Evolutionary conservation across 139 green algal genomes (phyloP).

Genomic region (Chlamydomonas applanata): DNA sequence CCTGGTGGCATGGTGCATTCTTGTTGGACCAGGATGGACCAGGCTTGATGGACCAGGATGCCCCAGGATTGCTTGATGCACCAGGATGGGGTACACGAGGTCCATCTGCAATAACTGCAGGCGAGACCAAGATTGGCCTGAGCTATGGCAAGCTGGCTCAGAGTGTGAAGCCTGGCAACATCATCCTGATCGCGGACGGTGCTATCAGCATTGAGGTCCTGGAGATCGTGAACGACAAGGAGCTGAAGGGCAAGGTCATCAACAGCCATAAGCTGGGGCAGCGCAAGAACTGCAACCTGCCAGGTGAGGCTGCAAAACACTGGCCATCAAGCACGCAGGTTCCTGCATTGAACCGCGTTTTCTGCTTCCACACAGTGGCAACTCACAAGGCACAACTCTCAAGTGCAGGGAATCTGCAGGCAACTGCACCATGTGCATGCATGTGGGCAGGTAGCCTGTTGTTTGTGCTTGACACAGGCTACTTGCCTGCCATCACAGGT

Average conservation of each 20-base stretch:
- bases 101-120: neutral
- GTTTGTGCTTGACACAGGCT: no score
- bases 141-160: conserved; percentile 55
- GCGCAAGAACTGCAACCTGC: conserved; percentile 85
- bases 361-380: conserved; percentile 29
- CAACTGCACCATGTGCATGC: no score
- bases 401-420: no score
- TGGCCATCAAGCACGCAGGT: conserved; percentile 36
- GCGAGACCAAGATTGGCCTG: conserved; percentile 55
- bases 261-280: conserved; percentile 61
- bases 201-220: conserved; percentile 54
- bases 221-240: conserved; percentile 44
- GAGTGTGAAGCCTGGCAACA: conserved; percentile 49
- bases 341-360: conserved; percentile 38
- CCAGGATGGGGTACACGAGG: no score
- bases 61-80: no score
- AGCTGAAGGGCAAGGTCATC: conserved; percentile 39
- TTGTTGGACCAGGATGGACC: neutral
- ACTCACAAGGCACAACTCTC: no score
- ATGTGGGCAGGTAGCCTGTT: no score
- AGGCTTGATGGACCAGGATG: no score
- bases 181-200: conserved; percentile 67
- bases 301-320: conserved; percentile 31
- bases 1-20: no score
- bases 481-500: conserved; percentile 24